These are phyloP conservation scores for Cladosporium halotolerans DNA, from an alignment of 2,329 filamentous ascomycete species.

Conservation along the genomic window DNA sequence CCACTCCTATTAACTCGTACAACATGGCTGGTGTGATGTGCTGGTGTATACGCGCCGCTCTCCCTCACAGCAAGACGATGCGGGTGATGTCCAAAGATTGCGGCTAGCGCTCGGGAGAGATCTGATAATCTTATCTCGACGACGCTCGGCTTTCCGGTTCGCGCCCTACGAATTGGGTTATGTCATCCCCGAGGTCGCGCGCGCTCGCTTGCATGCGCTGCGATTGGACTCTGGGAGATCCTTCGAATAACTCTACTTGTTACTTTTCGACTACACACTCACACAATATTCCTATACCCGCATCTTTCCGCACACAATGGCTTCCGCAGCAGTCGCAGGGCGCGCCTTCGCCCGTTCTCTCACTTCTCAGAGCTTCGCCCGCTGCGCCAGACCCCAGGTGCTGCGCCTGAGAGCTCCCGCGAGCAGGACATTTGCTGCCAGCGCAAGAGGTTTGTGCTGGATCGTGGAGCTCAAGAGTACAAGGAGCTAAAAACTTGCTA, in stretches of 20 bases:
- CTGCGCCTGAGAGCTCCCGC: slow-evolving; percentile 8
- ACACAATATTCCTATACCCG: background rate
- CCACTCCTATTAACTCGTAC: slow-evolving; percentile 95
- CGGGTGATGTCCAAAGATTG: background rate
- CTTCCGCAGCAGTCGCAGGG: slow-evolving; percentile 17
- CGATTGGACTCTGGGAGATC: too few relatives aligned
- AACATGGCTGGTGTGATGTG: slow-evolving; percentile 55
- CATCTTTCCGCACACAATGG: slow-evolving; percentile 2
- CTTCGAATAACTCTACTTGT: background rate
- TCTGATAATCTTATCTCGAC: background rate
- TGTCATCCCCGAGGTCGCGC: background rate
- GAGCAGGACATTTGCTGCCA: slow-evolving; percentile 26
- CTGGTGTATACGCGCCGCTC: background rate
- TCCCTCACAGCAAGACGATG: background rate
- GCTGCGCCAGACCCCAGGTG: slow-evolving; percentile 16
- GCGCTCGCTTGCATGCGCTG: background rate
- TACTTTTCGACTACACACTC: background rate
- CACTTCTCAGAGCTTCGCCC: slow-evolving; percentile 17
- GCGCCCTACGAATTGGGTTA: background rate
- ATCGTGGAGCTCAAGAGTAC: too few relatives aligned
- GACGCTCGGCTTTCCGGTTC: background rate
- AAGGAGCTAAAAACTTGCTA: background rate
- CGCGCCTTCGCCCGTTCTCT: slow-evolving; percentile 19
- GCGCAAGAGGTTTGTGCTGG: slow-evolving; percentile 21
- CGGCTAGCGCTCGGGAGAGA: background rate